phyloP scores from a whole-genome alignment of 768 basidiomycete genomes.

The Exsudoporus frostii region DNA sequence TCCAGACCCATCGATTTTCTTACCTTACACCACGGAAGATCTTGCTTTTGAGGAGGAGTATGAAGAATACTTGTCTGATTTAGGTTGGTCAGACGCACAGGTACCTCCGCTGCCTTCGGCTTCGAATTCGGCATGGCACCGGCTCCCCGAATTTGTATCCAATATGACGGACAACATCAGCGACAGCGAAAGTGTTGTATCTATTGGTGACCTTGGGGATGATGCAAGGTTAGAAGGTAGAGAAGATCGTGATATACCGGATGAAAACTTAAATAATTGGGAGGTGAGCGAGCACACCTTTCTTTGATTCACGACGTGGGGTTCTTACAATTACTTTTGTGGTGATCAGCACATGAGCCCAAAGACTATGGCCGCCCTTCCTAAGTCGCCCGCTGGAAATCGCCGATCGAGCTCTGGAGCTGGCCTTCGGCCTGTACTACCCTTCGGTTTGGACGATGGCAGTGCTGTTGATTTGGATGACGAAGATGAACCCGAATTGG shows the following conservation, averaged over 20 bases:
- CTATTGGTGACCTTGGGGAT: slow-evolving; percentile 85
- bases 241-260: slow-evolving; percentile 58
- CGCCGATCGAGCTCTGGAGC: slow-evolving; percentile 82
- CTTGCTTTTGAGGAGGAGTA: slow-evolving; percentile 96
- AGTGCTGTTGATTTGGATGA: slow-evolving; percentile 71
- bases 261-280: slow-evolving; percentile 93
- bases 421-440: slow-evolving; percentile 77
- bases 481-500: slow-evolving; percentile 69
- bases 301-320: background rate
- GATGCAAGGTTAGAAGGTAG: slow-evolving; percentile 66
- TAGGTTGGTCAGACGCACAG: slow-evolving; percentile 69
- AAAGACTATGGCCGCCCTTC: slow-evolving; percentile 88
- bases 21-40: slow-evolving; percentile 91
- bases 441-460: slow-evolving; percentile 73
- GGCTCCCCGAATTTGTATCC: slow-evolving; percentile 74
- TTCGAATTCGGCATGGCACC: slow-evolving; percentile 69
- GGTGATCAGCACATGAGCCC: slow-evolving; percentile 85
- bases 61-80: slow-evolving; percentile 90
- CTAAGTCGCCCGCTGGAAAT: slow-evolving; percentile 82
- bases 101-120: slow-evolving; percentile 35
- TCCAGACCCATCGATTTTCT: slow-evolving; percentile 77
- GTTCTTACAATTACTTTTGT: background rate
- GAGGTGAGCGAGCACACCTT: slow-evolving; percentile 61
- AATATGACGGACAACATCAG: slow-evolving; percentile 87
- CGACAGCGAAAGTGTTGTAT: slow-evolving; percentile 90